These are phyloP conservation scores for Phytophthora brassicae DNA, from an alignment of 352 stramenopile species.

Conservation along the genomic window DNA sequence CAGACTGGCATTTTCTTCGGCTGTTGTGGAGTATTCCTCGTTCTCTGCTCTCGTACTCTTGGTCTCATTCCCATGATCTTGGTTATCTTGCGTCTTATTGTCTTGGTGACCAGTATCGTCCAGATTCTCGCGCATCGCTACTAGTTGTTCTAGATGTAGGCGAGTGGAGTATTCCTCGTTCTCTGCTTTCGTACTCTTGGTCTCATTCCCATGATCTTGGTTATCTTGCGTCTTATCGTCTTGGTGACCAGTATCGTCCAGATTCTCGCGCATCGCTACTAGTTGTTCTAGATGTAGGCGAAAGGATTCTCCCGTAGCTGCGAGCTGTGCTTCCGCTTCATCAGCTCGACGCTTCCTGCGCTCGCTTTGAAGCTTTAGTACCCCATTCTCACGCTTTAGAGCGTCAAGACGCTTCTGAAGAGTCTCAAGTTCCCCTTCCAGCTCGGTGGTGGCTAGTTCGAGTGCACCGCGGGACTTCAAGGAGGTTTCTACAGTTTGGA, in stretches of 20 bases:
- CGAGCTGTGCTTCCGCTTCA: constrained; percentile 34
- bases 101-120: constrained; percentile 22
- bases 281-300: constrained; percentile 59
- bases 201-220: constrained; percentile 2
- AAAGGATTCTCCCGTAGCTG: constrained; percentile 52
- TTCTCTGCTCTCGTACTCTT: neutral
- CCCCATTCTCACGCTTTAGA: constrained; percentile 33
- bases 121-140: constrained; percentile 53
- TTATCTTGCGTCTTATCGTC: constrained; percentile 8
- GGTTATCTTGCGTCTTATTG: constrained; percentile 1
- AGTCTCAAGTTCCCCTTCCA: constrained; percentile 36
- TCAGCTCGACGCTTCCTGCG: constrained; percentile 20
- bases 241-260: constrained; percentile 27
- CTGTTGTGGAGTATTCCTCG: constrained; percentile 6
- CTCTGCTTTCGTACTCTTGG: neutral
- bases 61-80: constrained; percentile 3
- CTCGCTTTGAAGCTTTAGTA: constrained; percentile 24
- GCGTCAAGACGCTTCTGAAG: constrained; percentile 36
- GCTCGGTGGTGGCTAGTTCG: constrained; percentile 38
- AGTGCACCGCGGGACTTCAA: constrained; percentile 56
- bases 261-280: constrained; percentile 52
- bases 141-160: constrained; percentile 57
- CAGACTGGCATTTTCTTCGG: constrained; percentile 5
- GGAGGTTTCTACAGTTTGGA: constrained; percentile 54
- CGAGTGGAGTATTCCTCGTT: neutral